Conservation (phyloP, 768 basidiomycete species). For the Mycena floridula region DNA sequence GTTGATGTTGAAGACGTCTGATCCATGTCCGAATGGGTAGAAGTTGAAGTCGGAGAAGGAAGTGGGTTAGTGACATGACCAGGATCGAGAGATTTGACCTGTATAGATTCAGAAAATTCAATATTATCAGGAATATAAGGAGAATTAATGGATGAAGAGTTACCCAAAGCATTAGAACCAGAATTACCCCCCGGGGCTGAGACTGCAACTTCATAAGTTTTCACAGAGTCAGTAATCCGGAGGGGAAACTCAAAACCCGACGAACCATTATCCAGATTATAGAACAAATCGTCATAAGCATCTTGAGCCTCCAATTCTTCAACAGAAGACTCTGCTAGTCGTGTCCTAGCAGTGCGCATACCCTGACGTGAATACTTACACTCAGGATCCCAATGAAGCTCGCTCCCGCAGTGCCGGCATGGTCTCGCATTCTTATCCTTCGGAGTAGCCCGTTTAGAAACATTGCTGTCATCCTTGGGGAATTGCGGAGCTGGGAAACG, state of each 20-base stretch:
- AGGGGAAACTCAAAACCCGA: conserved; percentile 1
- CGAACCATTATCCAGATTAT: neutral
- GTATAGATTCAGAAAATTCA: too few relatives aligned
- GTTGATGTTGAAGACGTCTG: neutral
- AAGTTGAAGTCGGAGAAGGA: neutral
- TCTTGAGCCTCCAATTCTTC: too few relatives aligned
- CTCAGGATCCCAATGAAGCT: too few relatives aligned
- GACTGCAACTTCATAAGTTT: neutral
- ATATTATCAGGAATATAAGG: too few relatives aligned
- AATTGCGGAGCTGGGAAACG: conserved; percentile 10
- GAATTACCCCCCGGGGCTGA: neutral
- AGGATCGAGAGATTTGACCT: too few relatives aligned
- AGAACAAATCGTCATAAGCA: conserved; percentile 1
- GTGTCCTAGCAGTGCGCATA: conserved; percentile 1
- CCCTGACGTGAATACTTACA: neutral
- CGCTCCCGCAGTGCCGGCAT: conserved; percentile 5
- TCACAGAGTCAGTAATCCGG: neutral
- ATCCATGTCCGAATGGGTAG: neutral
- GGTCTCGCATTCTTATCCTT: conserved; percentile 1
- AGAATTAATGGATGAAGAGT: neutral
- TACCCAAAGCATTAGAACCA: neutral
- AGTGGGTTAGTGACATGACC: too few relatives aligned
- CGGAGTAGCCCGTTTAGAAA: conserved; percentile 6
- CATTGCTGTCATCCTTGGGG: conserved; percentile 18
- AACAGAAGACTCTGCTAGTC: neutral